Evolutionary conservation across 352 stramenopile genomes (phyloP).

Genomic region (Phytophthora cajani): DNA sequence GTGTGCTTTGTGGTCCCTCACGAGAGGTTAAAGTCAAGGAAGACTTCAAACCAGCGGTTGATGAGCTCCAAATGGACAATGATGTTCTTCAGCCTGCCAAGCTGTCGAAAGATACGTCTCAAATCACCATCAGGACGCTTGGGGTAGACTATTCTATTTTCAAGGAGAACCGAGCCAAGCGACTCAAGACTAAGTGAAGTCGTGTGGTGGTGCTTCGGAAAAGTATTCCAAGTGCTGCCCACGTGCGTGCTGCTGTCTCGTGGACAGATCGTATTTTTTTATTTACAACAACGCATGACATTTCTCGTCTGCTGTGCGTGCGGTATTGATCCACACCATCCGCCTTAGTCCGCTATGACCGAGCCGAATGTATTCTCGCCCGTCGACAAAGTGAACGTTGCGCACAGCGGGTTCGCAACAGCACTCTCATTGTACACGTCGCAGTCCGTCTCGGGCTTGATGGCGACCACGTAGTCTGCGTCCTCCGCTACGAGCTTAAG

Average conservation of each 20-base stretch:
- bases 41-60: background rate
- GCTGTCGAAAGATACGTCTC: background rate
- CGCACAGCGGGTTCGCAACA: background rate
- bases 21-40: background rate
- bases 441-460: background rate
- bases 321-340: too few species aligned
- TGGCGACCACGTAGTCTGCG: slow-evolving; percentile 42
- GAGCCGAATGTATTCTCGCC: background rate
- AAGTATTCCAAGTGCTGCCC: too few species aligned
- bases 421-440: background rate
- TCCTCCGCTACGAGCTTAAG: slow-evolving; percentile 38
- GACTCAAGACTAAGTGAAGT: background rate
- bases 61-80: background rate
- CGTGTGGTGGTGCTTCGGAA: too few species aligned
- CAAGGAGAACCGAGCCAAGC: background rate
- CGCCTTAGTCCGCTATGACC: too few species aligned
- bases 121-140: background rate
- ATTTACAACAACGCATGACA: too few species aligned
- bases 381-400: background rate
- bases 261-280: too few species aligned
- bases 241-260: too few species aligned
- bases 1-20: background rate
- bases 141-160: background rate
- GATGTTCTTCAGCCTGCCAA: background rate
- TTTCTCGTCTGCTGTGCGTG: too few species aligned